phyloP scores from a whole-genome alignment of 2,329 filamentous ascomycete genomes.

The Elsinoe batatas region DNA sequence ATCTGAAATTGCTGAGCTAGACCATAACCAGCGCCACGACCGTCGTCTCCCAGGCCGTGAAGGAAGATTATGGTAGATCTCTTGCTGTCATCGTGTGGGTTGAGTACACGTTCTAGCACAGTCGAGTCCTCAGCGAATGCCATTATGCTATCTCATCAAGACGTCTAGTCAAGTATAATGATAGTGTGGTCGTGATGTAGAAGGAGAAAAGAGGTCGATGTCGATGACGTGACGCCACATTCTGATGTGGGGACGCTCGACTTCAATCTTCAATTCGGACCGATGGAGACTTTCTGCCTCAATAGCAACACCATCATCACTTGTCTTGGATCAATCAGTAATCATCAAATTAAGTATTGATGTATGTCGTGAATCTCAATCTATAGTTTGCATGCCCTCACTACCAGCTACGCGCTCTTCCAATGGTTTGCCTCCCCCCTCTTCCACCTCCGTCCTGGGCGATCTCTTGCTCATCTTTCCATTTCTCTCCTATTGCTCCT shows the following conservation, averaged over 20 bases:
- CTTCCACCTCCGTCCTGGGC: too few relatives aligned
- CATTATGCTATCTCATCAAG: background rate
- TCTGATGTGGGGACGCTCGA: background rate
- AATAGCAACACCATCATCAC: too few relatives aligned
- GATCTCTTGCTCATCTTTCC: too few relatives aligned
- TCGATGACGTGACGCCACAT: background rate
- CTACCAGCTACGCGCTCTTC: too few relatives aligned
- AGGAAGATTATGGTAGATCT: constrained; percentile 6
- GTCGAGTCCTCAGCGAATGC: constrained; percentile 9
- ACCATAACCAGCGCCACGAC: background rate
- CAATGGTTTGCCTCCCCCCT: too few relatives aligned
- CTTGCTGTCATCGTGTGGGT: background rate
- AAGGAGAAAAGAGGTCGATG: background rate
- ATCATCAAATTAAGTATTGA: too few relatives aligned
- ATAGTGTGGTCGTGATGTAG: background rate
- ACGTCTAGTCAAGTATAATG: background rate
- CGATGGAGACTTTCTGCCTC: background rate
- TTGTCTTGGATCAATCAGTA: background rate
- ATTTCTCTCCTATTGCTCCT: too few relatives aligned
- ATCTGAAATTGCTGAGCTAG: constrained; percentile 7
- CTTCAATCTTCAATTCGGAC: background rate
- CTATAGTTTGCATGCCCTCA: too few relatives aligned
- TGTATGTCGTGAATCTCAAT: too few relatives aligned
- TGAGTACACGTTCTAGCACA: constrained; percentile 5
- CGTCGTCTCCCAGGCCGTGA: constrained; percentile 1